Evolutionary conservation across 176 grass and related monocot genomes (phyloP).

Genomic region (Musa itinerans): DNA sequence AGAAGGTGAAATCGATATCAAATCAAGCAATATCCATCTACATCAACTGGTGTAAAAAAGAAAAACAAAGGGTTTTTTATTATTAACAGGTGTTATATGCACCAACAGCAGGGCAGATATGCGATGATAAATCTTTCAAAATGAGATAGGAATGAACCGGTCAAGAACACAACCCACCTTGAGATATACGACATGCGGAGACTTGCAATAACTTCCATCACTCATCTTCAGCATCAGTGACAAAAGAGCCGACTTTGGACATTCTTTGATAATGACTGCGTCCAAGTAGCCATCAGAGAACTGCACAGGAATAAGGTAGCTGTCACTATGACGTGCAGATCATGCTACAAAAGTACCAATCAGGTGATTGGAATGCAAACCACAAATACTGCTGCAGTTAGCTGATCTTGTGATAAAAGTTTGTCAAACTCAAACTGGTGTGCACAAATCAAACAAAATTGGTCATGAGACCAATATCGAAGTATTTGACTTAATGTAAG

Average conservation of each 20-base stretch:
- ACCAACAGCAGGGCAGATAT: no score
- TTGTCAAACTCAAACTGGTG: neutral
- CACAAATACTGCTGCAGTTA: neutral
- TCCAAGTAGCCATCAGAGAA: slow-evolving; percentile 89
- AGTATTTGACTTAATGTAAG: neutral
- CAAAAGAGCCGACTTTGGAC: slow-evolving; percentile 52
- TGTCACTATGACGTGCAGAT: neutral
- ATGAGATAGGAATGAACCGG: neutral
- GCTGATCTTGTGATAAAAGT: neutral
- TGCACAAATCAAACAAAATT: neutral
- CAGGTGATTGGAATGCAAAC: neutral
- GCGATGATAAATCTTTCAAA: neutral
- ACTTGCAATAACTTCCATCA: slow-evolving; percentile 72
- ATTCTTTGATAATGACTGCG: slow-evolving; percentile 47
- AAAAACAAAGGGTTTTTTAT: no score
- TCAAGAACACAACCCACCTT: slow-evolving; percentile 3
- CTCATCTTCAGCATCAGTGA: slow-evolving; percentile 49
- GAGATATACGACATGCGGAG: slow-evolving; percentile 54
- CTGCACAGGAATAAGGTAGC: slow-evolving; percentile 23
- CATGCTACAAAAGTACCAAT: neutral
- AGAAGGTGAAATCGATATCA: no score
- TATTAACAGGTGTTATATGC: no score
- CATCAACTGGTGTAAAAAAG: no score
- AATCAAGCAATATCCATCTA: no score
- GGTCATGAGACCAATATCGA: neutral